Base-by-base conservation (phyloP, 2,329 filamentous ascomycete species). In the Talaromyces verruculosus region DNA sequence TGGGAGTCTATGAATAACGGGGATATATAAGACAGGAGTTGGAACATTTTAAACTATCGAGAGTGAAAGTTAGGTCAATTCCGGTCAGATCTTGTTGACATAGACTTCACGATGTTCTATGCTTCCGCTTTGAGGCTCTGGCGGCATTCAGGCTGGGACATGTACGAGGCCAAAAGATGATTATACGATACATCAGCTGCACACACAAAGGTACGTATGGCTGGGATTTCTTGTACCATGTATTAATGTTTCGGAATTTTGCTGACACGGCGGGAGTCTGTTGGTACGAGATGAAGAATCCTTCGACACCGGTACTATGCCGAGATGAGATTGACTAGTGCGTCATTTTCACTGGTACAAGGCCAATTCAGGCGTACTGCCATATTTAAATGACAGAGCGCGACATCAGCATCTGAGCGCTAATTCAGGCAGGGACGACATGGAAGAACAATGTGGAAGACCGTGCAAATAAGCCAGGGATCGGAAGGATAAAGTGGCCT, bases 21-120 rank as follows among this genome's bases (percentile, higher is more conserved):
- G 35, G 55, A 19, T 63, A 66, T 66, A 64, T 63, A 66, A 66
- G 60, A 59, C 35, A 63, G 41, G 61, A 43, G 45, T n/a, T 53
- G 39, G 60, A 33, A 61, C 53, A 45, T 33, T 22, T 43, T 49
- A 39, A 25, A 35, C 17, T 15, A 37, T 37, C 33, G n/a, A 35
- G 2, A 57, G 49, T 19, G 49, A 53, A 22, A 57, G 10, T 17
- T 25, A 35, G 5, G 19, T 11, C n/a, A 57, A 22, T 57, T 22
- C 11, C 33, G n/a, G 30, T 37, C 13, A 60, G 19, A 37, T 11
- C 5, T 39, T 51, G 39, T 47, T 28, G n/a, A 35, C 15, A 39
- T 51, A 25, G 39, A 39, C 25, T 62, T 11, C 37, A 53, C 35
- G 33, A 11, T 5, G 33, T 62, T 39, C 33, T 57, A 57, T 57